Conservation (phyloP, 1,284 basidiomycete genomes). For the Fomitopsis betulina region DNA sequence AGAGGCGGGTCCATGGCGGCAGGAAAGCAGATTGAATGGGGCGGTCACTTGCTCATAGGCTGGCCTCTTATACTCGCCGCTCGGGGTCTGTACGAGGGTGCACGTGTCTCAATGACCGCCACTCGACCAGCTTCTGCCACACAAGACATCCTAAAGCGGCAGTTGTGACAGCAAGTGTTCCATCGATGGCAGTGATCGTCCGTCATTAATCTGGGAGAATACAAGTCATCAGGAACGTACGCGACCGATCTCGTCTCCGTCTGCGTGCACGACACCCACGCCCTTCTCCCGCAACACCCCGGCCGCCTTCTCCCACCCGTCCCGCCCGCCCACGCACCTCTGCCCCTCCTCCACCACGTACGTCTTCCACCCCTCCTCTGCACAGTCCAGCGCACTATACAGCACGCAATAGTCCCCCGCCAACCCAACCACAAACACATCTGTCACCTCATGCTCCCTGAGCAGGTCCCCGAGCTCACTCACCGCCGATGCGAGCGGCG, state of each 20-base stretch:
- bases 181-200: background rate
- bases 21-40: background rate
- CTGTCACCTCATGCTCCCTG: constrained; percentile 30
- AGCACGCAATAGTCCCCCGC: constrained; percentile 61
- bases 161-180: background rate
- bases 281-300: constrained; percentile 23
- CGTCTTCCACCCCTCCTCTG: constrained; percentile 38
- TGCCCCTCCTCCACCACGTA: constrained; percentile 33
- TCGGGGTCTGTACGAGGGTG: no score
- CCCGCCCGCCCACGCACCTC: constrained; percentile 28
- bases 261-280: constrained; percentile 19
- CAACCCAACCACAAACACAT: constrained; percentile 51
- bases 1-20: background rate
- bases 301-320: constrained; percentile 20
- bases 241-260: constrained; percentile 22
- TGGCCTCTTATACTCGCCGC: no score
- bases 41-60: background rate
- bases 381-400: constrained; percentile 38
- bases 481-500: constrained; percentile 29
- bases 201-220: no score
- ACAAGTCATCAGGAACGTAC: constrained; percentile 12
- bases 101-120: no score
- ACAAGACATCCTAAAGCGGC: background rate
- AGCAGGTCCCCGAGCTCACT: constrained; percentile 33
- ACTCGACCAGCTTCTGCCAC: background rate